Base-by-base conservation (phyloP, 2,329 filamentous ascomycete genomes). In the Hypoxylon sp. region DNA sequence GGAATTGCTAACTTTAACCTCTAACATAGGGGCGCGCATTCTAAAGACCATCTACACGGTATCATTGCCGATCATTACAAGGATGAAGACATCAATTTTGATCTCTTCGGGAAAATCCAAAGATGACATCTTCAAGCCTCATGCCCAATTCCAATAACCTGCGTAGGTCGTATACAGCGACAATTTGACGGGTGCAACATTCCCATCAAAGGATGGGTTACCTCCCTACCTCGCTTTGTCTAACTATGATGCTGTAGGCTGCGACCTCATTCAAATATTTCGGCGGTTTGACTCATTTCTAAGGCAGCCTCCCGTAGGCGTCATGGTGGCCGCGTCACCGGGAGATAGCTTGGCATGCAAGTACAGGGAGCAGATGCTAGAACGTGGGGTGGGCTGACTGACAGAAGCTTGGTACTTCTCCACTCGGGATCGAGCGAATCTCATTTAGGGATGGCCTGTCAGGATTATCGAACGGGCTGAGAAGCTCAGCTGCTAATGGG, bases 41-140 rank as follows among this genome's bases (percentile, higher is more conserved):
- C 74, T 19, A 88, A 89, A 63, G 90, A 91, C 60, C 92, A 92
- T 76, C 81, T 94, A n/a, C 91, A 92, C 63, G 85, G 88, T 68
- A 89, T 94, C 66, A 89, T 94, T 46, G 87, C 87, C 46, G 92
- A 94, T 76, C 92, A 94, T 77, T 94, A 94, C 79, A 90, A 91
- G 71, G 83, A 86, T 26, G 91, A 93, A 76, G 92, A 94, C 74
- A 87, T 91, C 60, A 88, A 89, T 73, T 87, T 89, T 68, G 83
- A 88, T 67, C 78, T 85, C 9, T 83, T 80, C 77, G 81, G 78
- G 55, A 81, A 78, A 64, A 74, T 75, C 50, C 75, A 78, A 54
- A 72, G 73, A 68, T 75, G 73, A 77, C 44, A 6, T 17, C 39
- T 29, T 42, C n/a, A 37, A 22, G 29, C 39, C 42, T 33, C 52